phyloP scores from a whole-genome alignment of 768 basidiomycete genomes.

The Russula sp. region DNA sequence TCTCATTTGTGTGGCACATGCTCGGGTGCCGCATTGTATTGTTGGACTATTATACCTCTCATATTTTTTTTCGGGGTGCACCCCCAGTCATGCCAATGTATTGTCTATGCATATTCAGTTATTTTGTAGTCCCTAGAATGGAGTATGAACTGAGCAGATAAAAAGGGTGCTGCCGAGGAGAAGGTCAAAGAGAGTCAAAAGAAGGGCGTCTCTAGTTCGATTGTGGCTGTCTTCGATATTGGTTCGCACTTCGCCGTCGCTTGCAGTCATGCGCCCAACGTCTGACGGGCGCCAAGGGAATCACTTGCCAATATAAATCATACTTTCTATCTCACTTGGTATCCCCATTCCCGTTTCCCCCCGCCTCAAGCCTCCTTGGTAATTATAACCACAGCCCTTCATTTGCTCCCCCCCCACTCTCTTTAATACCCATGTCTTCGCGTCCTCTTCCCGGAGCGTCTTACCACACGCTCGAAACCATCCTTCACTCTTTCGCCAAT shows the following conservation, averaged over 20 bases:
- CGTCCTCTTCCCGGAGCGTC: slow-evolving; percentile 20
- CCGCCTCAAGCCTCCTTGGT: not conserved
- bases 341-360: not conserved
- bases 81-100: not conserved
- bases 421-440: not conserved
- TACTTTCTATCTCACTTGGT: not conserved
- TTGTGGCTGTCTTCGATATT: not conserved
- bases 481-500: slow-evolving; percentile 1
- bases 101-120: not conserved
- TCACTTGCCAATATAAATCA: not conserved
- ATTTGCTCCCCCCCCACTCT: not conserved
- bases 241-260: not conserved
- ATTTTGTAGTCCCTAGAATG: too few species aligned
- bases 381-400: too few species aligned
- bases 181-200: too few species aligned
- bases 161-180: too few species aligned
- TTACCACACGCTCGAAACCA: slow-evolving; percentile 11
- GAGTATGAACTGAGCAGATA: too few species aligned
- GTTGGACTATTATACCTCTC: not conserved
- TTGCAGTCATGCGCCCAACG: not conserved
- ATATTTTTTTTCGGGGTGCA: not conserved
- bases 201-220: not conserved
- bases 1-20: not conserved
- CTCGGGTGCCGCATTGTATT: not conserved
- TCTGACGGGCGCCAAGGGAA: not conserved